Evolutionary conservation across 495 filamentous ascomycete genomes (phyloP).

Genomic region (Cudoniella acicularis): DNA sequence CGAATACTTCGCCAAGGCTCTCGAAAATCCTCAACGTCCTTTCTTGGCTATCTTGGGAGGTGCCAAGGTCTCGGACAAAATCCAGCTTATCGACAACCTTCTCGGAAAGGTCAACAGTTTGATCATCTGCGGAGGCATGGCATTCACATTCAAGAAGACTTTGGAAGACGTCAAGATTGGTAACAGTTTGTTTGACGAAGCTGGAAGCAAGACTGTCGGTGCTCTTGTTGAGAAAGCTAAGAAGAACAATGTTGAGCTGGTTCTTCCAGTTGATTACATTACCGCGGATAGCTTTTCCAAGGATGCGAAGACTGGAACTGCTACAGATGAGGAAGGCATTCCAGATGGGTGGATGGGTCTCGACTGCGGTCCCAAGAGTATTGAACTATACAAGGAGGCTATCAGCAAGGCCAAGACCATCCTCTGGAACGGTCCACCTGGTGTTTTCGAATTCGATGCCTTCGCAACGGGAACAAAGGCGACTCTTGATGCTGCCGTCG

Average conservation of each 20-base stretch:
- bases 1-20: slow-evolving; percentile 97
- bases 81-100: slow-evolving; percentile 98
- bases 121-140: slow-evolving; percentile 97
- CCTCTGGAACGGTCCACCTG: slow-evolving; percentile 97
- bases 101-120: slow-evolving; percentile 95
- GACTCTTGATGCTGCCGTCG: slow-evolving; percentile 81
- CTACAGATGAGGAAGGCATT: slow-evolving; percentile 85
- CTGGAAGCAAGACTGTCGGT: slow-evolving; percentile 85
- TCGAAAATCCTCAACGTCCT: slow-evolving; percentile 87
- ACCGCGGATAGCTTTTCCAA: slow-evolving; percentile 91
- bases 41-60: slow-evolving; percentile 99
- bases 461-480: slow-evolving; percentile 90
- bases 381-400: slow-evolving; percentile 78
- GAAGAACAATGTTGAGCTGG: slow-evolving; percentile 89
- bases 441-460: slow-evolving; percentile 94
- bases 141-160: slow-evolving; percentile 99
- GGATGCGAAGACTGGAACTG: slow-evolving; percentile 75
- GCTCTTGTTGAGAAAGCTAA: slow-evolving; percentile 92
- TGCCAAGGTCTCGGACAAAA: slow-evolving; percentile 98
- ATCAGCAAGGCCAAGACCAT: slow-evolving; percentile 91
- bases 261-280: slow-evolving; percentile 92
- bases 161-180: slow-evolving; percentile 87
- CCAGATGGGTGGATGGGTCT: slow-evolving; percentile 97
- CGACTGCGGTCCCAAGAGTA: slow-evolving; percentile 84
- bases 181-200: slow-evolving; percentile 90